Evolutionary conservation across 768 basidiomycete genomes (phyloP).

Genomic region (Amanita molliuscula): DNA sequence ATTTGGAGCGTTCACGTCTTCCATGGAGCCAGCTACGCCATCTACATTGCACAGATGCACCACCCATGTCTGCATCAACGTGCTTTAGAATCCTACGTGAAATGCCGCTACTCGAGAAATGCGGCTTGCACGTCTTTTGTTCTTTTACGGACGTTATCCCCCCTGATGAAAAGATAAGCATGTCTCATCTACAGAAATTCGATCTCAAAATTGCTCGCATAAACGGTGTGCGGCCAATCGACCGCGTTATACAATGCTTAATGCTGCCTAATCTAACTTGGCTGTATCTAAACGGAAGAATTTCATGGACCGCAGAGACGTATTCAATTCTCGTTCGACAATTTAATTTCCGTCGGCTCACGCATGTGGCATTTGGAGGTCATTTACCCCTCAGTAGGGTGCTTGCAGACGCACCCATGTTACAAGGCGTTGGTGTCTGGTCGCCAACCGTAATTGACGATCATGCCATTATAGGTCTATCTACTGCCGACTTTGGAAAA

Average conservation of each 20-base stretch:
- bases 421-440: not conserved
- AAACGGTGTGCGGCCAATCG: not conserved
- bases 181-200: not conserved
- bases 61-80: not conserved
- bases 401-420: not conserved
- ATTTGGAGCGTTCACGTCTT: not conserved
- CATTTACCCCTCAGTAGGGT: not conserved
- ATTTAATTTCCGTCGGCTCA: not conserved
- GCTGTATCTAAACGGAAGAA: not conserved
- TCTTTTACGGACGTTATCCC: not conserved
- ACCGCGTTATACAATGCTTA: not conserved
- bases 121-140: not conserved
- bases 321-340: not conserved
- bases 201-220: not conserved
- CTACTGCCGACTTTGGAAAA: not conserved
- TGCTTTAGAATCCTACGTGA: not conserved
- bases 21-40: not conserved
- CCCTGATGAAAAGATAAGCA: not conserved
- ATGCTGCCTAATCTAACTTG: not conserved
- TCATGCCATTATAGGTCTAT: not conserved
- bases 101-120: not conserved
- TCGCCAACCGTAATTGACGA: not conserved
- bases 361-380: not conserved
- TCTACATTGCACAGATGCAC: not conserved
- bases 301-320: not conserved